Evolutionary conservation across 2,329 filamentous ascomycete species (phyloP).

Genomic region (Claviceps digitariae): DNA sequence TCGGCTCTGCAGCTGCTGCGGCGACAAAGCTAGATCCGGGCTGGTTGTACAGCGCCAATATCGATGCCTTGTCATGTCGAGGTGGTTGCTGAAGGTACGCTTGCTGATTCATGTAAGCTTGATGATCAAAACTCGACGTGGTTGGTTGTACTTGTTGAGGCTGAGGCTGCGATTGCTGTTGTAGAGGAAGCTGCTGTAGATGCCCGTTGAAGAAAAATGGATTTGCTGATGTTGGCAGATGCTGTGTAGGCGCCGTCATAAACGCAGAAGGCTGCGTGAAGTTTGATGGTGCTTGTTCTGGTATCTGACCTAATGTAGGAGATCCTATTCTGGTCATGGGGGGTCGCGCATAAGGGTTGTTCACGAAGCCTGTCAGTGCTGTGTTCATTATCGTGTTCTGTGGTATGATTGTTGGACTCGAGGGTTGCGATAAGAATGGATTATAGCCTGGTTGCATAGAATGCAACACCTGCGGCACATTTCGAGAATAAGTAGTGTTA

Average conservation of each 20-base stretch:
- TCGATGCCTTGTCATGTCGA: conserved; percentile 56
- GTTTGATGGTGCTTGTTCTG: conserved; percentile 35
- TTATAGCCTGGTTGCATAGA: conserved; percentile 32
- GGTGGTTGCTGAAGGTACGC: conserved; percentile 28
- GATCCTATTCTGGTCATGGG: conserved; percentile 37
- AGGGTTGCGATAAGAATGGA: conserved; percentile 33
- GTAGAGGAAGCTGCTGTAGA: conserved; percentile 14
- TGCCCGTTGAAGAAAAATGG: conserved; percentile 22
- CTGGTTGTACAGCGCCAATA: conserved; percentile 61
- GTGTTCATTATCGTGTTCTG: conserved; percentile 29
- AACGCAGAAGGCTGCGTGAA: conserved; percentile 32
- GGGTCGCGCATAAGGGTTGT: conserved; percentile 37
- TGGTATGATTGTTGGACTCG: conserved; percentile 18
- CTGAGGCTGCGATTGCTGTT: conserved; percentile 11
- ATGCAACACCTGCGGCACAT: conserved; percentile 22
- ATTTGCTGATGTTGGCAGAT: conserved; percentile 19
- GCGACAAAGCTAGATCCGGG: conserved; percentile 35
- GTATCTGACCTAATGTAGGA: conserved; percentile 36
- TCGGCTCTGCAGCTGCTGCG: conserved; percentile 16
- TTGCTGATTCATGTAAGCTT: conserved; percentile 17
- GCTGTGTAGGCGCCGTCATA: conserved; percentile 17
- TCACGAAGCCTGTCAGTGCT: conserved; percentile 20
- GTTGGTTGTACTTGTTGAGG: conserved; percentile 10
- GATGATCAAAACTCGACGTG: conserved; percentile 12
- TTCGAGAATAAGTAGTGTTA: conserved; percentile 29